Evolutionary conservation across 345 rosid genomes (phyloP).

Genomic region (Boechera divaricarpa): DNA sequence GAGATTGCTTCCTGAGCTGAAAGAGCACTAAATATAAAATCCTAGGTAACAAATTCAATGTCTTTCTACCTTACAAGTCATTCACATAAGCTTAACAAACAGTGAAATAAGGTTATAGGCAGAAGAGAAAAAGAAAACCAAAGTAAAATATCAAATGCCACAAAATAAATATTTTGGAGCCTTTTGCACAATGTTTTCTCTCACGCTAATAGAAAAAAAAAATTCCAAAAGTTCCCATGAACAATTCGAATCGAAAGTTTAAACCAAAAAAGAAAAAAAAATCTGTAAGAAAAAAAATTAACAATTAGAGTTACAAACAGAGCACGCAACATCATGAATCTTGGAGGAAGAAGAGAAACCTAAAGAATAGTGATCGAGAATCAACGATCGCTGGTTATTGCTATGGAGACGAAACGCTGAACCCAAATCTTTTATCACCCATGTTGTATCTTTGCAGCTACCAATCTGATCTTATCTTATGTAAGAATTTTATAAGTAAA

Average conservation of each 20-base stretch:
- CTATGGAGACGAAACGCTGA: slow-evolving; percentile 39
- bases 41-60: background rate
- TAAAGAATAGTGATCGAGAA: slow-evolving; percentile 46
- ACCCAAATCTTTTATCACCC: slow-evolving; percentile 37
- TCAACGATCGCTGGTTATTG: slow-evolving; percentile 46
- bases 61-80: background rate
- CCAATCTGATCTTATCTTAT: slow-evolving; percentile 42
- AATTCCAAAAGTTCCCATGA: slow-evolving; percentile 32
- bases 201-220: slow-evolving; percentile 32
- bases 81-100: background rate
- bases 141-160: slow-evolving; percentile 18
- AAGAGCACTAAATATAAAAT: background rate
- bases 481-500: slow-evolving; percentile 28
- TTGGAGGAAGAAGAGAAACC: slow-evolving; percentile 19
- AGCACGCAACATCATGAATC: slow-evolving; percentile 46
- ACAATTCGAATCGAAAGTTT: slow-evolving; percentile 34
- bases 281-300: slow-evolving; percentile 27
- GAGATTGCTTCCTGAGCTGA: background rate
- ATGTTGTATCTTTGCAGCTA: slow-evolving; percentile 47
- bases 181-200: slow-evolving; percentile 39
- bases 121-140: background rate
- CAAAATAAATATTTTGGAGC: slow-evolving; percentile 27
- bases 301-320: slow-evolving; percentile 48
- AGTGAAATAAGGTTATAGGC: background rate
- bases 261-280: background rate